phyloP scores from a whole-genome alignment of 345 rosid genomes.

The Syzygium aromaticum region DNA sequence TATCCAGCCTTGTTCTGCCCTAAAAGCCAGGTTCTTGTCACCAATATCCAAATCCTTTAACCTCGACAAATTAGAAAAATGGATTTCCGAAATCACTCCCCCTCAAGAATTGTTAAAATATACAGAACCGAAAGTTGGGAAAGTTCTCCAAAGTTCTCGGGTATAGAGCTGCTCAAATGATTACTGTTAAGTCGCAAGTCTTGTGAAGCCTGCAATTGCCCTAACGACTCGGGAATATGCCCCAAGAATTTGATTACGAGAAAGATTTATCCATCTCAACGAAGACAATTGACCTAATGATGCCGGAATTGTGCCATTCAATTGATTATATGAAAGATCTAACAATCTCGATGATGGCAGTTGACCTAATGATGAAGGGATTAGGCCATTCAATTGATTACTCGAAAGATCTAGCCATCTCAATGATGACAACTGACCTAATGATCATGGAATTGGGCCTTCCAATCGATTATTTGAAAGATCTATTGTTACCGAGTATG shows the following conservation, averaged over 20 bases:
- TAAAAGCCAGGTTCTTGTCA: too few relatives aligned
- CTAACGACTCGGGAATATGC: neutral
- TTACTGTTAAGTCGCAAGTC: too few relatives aligned
- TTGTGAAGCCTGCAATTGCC: too few relatives aligned
- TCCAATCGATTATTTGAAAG: neutral
- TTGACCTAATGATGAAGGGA: neutral
- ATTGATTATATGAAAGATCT: neutral
- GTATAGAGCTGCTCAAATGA: too few relatives aligned
- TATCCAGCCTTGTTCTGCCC: too few relatives aligned
- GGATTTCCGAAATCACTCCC: too few relatives aligned
- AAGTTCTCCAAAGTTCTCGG: too few relatives aligned
- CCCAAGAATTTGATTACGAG: too few relatives aligned
- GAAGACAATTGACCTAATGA: neutral
- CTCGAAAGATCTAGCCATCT: neutral
- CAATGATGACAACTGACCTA: neutral
- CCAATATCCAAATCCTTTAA: too few relatives aligned
- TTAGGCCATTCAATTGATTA: neutral
- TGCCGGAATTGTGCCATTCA: neutral
- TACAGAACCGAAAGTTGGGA: too few relatives aligned
- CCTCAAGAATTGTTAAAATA: too few relatives aligned
- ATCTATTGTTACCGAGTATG: neutral
- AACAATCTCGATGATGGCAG: neutral
- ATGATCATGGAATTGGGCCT: neutral
- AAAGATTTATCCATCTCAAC: neutral
- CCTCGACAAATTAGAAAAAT: too few relatives aligned